Percentiles rank a stretch among this genome's conserved stretches.
Conservation (phyloP, 208 protist species). For the Trypanosoma brucei region DNA sequence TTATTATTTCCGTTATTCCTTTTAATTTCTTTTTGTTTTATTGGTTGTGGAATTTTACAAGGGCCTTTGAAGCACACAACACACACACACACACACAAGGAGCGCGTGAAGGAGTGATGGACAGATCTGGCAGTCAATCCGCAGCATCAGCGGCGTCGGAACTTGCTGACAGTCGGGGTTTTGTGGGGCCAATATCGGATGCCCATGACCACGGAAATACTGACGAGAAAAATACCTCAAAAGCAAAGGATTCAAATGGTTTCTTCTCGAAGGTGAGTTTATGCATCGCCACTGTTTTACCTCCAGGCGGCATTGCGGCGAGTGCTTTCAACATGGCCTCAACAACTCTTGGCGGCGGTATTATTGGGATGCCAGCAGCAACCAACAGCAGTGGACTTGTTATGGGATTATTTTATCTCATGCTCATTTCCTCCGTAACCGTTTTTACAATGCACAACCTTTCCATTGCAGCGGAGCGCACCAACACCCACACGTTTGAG, state of each 20-base stretch:
- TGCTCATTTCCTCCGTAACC: conserved; percentile 50
- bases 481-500: conserved; percentile 42
- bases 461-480: conserved; percentile 26
- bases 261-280: conserved; percentile 2
- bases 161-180: not conserved
- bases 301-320: conserved; percentile 38
- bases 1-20: no score
- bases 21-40: no score
- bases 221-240: no score
- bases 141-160: no score
- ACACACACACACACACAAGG: no score
- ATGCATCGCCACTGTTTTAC: conserved; percentile 25
- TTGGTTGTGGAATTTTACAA: no score
- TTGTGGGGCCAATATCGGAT: not conserved
- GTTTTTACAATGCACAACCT: conserved; percentile 39
- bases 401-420: conserved; percentile 37
- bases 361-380: conserved; percentile 47
- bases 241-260: not conserved
- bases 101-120: no score
- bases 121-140: no score
- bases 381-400: conserved; percentile 52
- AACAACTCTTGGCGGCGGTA: conserved; percentile 52
- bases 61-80: no score
- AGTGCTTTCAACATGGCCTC: conserved; percentile 44
- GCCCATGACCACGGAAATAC: not conserved